These are phyloP conservation scores for Drosera capensis DNA, from an alignment of 148 eudicot genomes.

Conservation along the genomic window DNA sequence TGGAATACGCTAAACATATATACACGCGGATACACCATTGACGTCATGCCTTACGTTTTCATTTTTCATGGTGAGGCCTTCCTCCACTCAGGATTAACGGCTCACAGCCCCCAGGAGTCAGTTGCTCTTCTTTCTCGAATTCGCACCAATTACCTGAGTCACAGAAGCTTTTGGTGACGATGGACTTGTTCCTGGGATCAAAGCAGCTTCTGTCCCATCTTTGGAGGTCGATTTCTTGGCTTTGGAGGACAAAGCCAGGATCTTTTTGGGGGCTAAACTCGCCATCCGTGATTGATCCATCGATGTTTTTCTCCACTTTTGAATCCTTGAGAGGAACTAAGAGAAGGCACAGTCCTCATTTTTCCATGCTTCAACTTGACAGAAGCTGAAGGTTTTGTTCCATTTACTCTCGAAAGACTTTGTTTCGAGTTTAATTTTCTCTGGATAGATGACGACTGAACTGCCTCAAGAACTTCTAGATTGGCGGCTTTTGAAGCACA, in stretches of 20 bases:
- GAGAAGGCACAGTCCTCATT: slow-evolving; percentile 18
- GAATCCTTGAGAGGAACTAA: slow-evolving; percentile 7
- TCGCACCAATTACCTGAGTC: slow-evolving; percentile 8
- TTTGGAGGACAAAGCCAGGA: slow-evolving; percentile 11
- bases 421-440: slow-evolving; percentile 10
- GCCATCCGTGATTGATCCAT: slow-evolving; percentile 14
- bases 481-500: too few relatives aligned
- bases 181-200: slow-evolving; percentile 11
- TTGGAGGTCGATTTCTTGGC: slow-evolving; percentile 11
- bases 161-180: slow-evolving; percentile 11
- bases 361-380: slow-evolving; percentile 6
- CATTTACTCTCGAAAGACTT: slow-evolving; percentile 12
- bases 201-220: slow-evolving; percentile 18
- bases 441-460: slow-evolving; percentile 19
- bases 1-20: too few relatives aligned
- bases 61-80: too few relatives aligned
- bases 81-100: too few relatives aligned
- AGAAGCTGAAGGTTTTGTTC: slow-evolving; percentile 11
- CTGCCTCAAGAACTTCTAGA: too few relatives aligned
- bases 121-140: slow-evolving; percentile 15
- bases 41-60: too few relatives aligned
- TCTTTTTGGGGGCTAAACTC: slow-evolving; percentile 17
- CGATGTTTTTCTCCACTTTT: slow-evolving; percentile 9
- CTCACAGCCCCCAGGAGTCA: slow-evolving; percentile 15
- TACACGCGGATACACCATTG: too few relatives aligned